Evolutionary conservation across 805 yeast species (phyloP), one percentile per base, ranked within the genome.

Genomic region (Candida tammaniensis): DNA sequence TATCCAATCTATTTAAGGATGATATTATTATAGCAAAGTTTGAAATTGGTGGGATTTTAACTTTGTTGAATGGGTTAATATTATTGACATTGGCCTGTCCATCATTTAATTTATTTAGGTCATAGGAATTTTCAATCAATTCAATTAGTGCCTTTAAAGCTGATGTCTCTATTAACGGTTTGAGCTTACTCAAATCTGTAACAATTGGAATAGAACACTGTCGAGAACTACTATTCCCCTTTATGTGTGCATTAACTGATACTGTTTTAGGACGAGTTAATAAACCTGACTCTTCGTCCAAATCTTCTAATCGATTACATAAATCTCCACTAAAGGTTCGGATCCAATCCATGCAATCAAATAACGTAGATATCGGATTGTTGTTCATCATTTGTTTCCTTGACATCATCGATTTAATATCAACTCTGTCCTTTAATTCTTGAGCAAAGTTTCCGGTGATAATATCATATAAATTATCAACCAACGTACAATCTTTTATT

Each of bases 361-460:
- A 63, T 5, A 70, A 42, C 2, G 68, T 66, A 3, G 56, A 57
- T 2, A 89, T 78, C 0, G 62, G 65, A 5, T 78, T 63, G 8
- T 67, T 65, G 0, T 76, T 72, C 31, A 80, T 59, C 55, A 91
- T 81, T 51, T 88, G 86, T 53, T 93, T 93, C 31, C 80, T 80
- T 0, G 96, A 82, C 59, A 80, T 80, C 98, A 93, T 91, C 0
- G 95, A 80, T 52, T 88, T 86, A 7, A 85, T 68, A 17, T 78
- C 77, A 0, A 79, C 73, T 30, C 83, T 67, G 9, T 74, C 65
- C 7, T 69, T 67, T 4, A 93, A 60, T 15, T 78, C 80, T n/a
- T 65, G 65, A 24, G 61, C 46, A 38, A 68, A 68, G 7, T 66
- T 57, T 0, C 98, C 98, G 19, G 88, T 62, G 0, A 81, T 80